phyloP scores from a whole-genome alignment of 1,284 basidiomycete species.

The Golubevia sp. region DNA sequence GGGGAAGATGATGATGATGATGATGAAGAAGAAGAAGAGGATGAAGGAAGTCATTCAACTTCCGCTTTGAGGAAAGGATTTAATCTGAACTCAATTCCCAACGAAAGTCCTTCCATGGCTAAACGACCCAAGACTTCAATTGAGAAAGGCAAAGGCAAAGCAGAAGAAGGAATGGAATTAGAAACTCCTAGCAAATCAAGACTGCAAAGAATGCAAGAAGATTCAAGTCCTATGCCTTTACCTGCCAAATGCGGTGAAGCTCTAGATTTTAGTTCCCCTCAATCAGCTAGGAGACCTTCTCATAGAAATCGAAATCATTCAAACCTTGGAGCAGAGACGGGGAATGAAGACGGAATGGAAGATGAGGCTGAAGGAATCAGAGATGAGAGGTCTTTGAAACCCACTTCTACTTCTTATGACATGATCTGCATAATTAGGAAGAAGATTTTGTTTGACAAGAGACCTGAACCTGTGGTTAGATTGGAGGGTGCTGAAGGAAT shows the following conservation, averaged over 20 bases:
- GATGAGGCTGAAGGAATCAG: conserved; percentile 13
- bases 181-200: conserved; percentile 2
- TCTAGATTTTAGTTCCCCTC: conserved; percentile 33
- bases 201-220: background rate
- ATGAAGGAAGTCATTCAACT: background rate
- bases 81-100: background rate
- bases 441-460: conserved; percentile 49
- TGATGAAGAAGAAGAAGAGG: conserved; percentile 8
- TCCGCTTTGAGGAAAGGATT: background rate
- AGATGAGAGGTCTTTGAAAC: conserved; percentile 12
- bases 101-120: background rate
- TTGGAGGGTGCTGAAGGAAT: conserved; percentile 3
- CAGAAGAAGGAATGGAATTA: conserved; percentile 2
- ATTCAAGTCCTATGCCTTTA: background rate
- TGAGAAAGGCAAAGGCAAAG: conserved; percentile 10
- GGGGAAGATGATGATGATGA: conserved; percentile 5
- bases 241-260: background rate
- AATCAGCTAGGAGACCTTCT: conserved; percentile 5
- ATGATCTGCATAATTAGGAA: conserved; percentile 49
- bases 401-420: conserved; percentile 29
- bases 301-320: conserved; percentile 1
- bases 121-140: conserved; percentile 21
- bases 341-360: background rate
- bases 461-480: conserved; percentile 46
- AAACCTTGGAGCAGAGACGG: conserved; percentile 1